Conservation (phyloP, 257 asterid species). For the Solanum rostratum region DNA sequence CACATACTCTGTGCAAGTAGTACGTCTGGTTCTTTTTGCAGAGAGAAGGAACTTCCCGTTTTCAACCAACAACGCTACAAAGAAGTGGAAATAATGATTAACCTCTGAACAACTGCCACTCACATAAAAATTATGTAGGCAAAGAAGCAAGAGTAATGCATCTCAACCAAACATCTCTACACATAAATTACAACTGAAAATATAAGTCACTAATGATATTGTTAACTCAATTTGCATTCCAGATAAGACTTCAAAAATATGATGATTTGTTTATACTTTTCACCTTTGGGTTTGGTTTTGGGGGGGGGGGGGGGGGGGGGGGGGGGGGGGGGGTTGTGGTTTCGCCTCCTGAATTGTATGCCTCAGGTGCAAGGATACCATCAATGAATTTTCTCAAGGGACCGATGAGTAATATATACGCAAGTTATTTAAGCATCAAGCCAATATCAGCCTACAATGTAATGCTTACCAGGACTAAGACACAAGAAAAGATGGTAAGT, state of each 20-base stretch:
- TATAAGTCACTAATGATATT: not conserved
- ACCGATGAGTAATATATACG: not conserved
- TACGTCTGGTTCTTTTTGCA: conserved; percentile 88
- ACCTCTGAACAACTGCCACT: not conserved
- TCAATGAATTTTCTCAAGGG: not conserved
- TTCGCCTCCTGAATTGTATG: not conserved
- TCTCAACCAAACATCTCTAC: not conserved
- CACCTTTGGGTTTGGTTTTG: not conserved
- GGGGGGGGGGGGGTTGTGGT: not conserved
- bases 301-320: not conserved
- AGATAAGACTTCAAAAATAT: not conserved
- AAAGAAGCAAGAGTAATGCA: not conserved
- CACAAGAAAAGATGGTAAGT: conserved; percentile 87
- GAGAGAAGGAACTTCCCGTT: conserved; percentile 96
- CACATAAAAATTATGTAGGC: not conserved
- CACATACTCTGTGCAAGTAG: conserved; percentile 91
- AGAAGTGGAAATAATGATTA: not conserved
- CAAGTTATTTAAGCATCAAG: not conserved
- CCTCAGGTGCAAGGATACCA: not conserved
- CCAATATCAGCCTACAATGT: not conserved
- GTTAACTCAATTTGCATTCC: not conserved
- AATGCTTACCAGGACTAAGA: conserved; percentile 71
- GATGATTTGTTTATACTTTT: not conserved
- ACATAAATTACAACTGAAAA: not conserved
- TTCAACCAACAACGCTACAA: conserved; percentile 79